Evolutionary conservation across 495 filamentous ascomycete genomes (phyloP).

Genomic region (Tuber indicum): DNA sequence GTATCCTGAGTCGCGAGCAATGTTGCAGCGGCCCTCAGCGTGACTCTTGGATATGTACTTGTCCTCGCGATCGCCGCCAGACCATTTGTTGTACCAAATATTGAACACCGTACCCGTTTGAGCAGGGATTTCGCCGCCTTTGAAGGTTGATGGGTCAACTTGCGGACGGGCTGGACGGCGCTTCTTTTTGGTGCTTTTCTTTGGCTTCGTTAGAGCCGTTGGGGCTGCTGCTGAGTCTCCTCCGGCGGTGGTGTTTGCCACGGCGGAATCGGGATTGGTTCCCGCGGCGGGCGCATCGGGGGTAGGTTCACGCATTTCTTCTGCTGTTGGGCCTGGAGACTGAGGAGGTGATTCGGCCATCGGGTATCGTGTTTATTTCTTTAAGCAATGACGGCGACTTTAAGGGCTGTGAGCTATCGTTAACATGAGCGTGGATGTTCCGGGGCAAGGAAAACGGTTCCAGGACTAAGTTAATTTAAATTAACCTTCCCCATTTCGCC

Average conservation of each 20-base stretch:
- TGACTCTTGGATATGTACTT: slow-evolving; percentile 69
- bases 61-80: slow-evolving; percentile 88
- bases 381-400: neutral
- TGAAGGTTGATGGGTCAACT: slow-evolving; percentile 75
- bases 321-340: neutral
- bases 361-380: neutral
- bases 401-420: neutral
- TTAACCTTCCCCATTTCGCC: neutral
- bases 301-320: neutral
- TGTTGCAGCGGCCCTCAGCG: slow-evolving; percentile 72
- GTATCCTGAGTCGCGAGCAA: slow-evolving; percentile 76
- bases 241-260: neutral
- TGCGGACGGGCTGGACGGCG: slow-evolving; percentile 58
- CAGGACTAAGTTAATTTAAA: neutral
- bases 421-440: neutral
- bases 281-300: neutral
- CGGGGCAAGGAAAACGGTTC: neutral
- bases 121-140: slow-evolving; percentile 67
- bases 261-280: neutral
- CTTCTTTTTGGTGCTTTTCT: slow-evolving; percentile 65
- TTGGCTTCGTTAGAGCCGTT: slow-evolving; percentile 46
- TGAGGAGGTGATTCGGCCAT: neutral
- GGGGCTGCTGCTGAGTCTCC: slow-evolving; percentile 8
- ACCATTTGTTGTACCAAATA: slow-evolving; percentile 95
- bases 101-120: slow-evolving; percentile 94